Evolutionary conservation across 306 rosid genomes (phyloP).

Genomic region (Casuarina glauca): DNA sequence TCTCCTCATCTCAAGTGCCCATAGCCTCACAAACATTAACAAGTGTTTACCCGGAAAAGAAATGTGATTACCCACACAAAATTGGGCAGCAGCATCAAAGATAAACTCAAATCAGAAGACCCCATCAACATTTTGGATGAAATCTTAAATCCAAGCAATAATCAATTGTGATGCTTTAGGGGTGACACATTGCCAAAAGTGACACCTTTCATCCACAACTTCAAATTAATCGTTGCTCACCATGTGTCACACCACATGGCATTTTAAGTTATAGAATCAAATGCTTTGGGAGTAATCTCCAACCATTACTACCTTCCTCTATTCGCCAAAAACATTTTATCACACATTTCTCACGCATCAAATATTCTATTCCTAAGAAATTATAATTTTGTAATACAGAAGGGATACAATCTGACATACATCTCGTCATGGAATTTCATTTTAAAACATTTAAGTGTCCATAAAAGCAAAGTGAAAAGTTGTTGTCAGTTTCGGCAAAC

Average conservation of each 20-base stretch:
- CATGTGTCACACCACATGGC: not conserved
- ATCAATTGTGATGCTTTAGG: not conserved
- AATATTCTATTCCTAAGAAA: not conserved
- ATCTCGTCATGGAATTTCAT: not conserved
- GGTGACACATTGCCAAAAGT: not conserved
- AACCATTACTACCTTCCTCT: not conserved
- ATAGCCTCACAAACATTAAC: not conserved
- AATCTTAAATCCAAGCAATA: not conserved
- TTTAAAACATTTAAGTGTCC: not conserved
- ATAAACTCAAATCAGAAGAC: not conserved
- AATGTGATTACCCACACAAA: not conserved
- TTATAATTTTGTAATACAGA: not conserved
- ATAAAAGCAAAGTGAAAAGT: not conserved
- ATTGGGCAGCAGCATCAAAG: not conserved
- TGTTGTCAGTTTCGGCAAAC: not conserved
- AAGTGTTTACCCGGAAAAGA: not conserved
- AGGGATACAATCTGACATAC: not conserved
- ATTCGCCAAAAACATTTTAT: not conserved
- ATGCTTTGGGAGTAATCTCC: not conserved
- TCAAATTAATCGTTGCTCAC: not conserved
- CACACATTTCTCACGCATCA: not conserved
- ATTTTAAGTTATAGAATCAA: not conserved
- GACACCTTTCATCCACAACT: not conserved
- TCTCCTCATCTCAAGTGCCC: not conserved
- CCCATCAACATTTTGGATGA: not conserved